Evolutionary conservation across 163 green algal species (phyloP), one percentile per base, ranked within the genome.

Genomic region (Trebouxia gelatinosa): DNA sequence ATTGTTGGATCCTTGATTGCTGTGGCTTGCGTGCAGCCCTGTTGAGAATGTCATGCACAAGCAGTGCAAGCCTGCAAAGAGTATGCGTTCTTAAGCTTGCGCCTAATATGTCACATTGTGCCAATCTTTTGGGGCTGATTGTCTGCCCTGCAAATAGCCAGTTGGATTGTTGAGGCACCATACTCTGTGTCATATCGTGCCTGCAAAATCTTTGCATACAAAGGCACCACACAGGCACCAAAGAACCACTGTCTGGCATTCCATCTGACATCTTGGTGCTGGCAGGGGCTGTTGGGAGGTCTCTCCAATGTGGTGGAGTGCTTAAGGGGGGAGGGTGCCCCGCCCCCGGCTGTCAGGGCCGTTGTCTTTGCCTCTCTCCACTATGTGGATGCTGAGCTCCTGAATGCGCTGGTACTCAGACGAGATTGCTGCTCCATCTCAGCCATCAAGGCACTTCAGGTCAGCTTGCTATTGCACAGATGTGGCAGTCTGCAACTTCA

Each of bases 401-500:
- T 99, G 85, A 99, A 99, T 89, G 91, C 92, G 77, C 88, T 99
- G 67, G 88, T 99, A 84, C 91, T 99, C 82, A 87, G 96, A 0
- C 88, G 93, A 5, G 96, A 99, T 84, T 98, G 94, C 93, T 99
- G 95, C 90, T 98, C 93, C 21, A 96, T 98, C 80, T 94, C 87
- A 78, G 97, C 98, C 65, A 93, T 94, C 65, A 95, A 98, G 90
- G 83, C 85, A 0, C 77, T 91, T 28, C 77, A 85, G 78, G 84
- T 82, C n/a, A 59, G 70, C 11, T n/a, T n/a, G n/a, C n/a, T n/a
- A n/a, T n/a, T n/a, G n/a, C n/a, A n/a, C n/a, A n/a, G n/a, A n/a
- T n/a, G n/a, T n/a, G n/a, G n/a, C n/a, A n/a, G n/a, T n/a, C n/a
- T n/a, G n/a, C n/a, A n/a, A n/a, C n/a, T n/a, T n/a, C n/a, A n/a